Percentiles rank a stretch among this genome's conserved stretches.
These are phyloP conservation scores for Knufia petricola DNA, from an alignment of 2,329 filamentous ascomycete genomes.

Conservation along the genomic window DNA sequence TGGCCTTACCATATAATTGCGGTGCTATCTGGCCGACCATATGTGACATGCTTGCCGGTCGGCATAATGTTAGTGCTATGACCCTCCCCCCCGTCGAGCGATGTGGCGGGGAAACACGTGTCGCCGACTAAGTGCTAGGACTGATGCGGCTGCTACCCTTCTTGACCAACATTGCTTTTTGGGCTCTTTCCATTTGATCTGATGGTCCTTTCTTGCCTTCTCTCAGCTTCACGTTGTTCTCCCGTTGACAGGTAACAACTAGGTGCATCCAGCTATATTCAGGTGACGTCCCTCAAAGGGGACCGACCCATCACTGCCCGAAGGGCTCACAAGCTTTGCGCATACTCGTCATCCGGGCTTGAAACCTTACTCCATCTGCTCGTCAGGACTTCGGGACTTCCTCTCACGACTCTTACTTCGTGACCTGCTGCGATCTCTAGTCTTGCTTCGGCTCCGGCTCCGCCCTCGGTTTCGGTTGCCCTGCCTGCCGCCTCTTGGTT, in stretches of 20 bases:
- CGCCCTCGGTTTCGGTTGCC: conserved; percentile 35
- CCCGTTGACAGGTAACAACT: too few species aligned
- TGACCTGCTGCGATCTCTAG: conserved; percentile 29
- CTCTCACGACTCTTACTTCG: conserved; percentile 28
- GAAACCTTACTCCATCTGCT: conserved; percentile 2
- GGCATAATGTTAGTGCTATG: neutral
- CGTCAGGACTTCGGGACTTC: conserved; percentile 7
- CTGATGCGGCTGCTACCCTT: too few species aligned
- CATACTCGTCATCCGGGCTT: neutral
- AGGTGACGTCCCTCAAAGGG: too few species aligned
- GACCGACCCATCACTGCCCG: too few species aligned
- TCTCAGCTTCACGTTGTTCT: neutral
- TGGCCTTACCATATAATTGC: conserved; percentile 6
- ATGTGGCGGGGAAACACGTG: too few species aligned
- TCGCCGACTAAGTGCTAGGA: too few species aligned
- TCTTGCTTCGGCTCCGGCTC: conserved; percentile 37
- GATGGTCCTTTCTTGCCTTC: neutral
- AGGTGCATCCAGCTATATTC: too few species aligned
- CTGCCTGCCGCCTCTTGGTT: conserved; percentile 30
- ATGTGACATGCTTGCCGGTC: neutral
- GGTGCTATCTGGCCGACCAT: conserved; percentile 6
- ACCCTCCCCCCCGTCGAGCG: neutral
- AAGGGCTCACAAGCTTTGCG: too few species aligned
- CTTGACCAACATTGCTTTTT: too few species aligned
- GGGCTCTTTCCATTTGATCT: neutral